phyloP scores from a whole-genome alignment of 805 yeast genomes.

The Metschnikowia gelsemii region DNA sequence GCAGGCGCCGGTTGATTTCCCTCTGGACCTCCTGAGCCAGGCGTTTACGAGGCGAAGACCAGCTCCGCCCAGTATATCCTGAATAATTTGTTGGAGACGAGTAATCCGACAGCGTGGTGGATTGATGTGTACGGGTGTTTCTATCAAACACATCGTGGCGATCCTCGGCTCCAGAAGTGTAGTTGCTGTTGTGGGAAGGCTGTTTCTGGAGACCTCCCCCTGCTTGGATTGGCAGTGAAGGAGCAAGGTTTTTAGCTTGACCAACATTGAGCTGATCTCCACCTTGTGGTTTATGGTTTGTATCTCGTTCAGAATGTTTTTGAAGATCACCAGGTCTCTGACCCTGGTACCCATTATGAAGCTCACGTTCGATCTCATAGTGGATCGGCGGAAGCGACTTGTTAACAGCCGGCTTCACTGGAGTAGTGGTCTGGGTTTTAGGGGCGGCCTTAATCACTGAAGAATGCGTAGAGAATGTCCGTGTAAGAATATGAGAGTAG shows the following conservation, averaged over 20 bases:
- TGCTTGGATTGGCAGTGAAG: too few relatives aligned
- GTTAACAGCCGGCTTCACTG: slow-evolving; percentile 7
- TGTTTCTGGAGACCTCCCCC: slow-evolving; percentile 12
- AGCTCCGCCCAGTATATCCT: slow-evolving; percentile 31
- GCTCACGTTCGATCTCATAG: too few relatives aligned
- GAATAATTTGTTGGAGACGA: slow-evolving; percentile 41
- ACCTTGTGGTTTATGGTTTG: background rate
- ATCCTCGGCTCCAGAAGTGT: slow-evolving; percentile 16
- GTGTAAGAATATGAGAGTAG: slow-evolving; percentile 22
- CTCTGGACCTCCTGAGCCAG: slow-evolving; percentile 38
- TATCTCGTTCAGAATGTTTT: too few relatives aligned
- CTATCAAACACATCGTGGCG: slow-evolving; percentile 18
- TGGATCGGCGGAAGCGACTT: slow-evolving; percentile 17
- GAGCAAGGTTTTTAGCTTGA: too few relatives aligned
- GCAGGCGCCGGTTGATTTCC: slow-evolving; percentile 33
- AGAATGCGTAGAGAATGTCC: slow-evolving; percentile 21
- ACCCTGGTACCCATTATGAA: too few relatives aligned
- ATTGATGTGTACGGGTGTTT: slow-evolving; percentile 10
- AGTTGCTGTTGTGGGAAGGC: slow-evolving; percentile 19
- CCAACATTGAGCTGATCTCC: too few relatives aligned
- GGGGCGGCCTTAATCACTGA: slow-evolving; percentile 1
- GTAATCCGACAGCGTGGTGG: slow-evolving; percentile 28
- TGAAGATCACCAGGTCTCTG: too few relatives aligned
- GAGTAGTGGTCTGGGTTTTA: slow-evolving; percentile 2
- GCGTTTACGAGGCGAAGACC: slow-evolving; percentile 45